Conservation (phyloP, 345 rosid genomes). For the Rhodomyrtus tomentosa region DNA sequence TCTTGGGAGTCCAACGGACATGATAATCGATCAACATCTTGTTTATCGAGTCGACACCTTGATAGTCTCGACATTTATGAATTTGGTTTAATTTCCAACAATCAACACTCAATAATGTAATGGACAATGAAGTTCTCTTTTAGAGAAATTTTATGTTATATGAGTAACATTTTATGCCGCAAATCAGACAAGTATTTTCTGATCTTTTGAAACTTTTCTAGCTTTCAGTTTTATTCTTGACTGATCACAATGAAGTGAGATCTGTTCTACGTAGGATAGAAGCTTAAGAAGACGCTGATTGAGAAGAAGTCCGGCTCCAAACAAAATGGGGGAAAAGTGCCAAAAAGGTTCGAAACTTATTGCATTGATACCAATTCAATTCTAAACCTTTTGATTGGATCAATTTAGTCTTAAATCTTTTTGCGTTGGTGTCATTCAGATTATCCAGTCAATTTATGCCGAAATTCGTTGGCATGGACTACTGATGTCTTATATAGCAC, state of each 20-base stretch:
- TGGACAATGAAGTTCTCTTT: not conserved
- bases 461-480: too few relatives aligned
- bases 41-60: too few relatives aligned
- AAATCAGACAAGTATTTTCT: not conserved
- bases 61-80: too few relatives aligned
- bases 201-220: not conserved
- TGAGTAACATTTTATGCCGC: not conserved
- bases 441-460: too few relatives aligned
- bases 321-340: accelerated
- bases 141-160: not conserved
- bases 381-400: accelerated
- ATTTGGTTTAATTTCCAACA: too few relatives aligned
- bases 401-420: not conserved
- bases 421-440: accelerated
- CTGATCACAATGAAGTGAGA: not conserved
- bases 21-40: too few relatives aligned
- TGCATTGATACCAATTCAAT: accelerated
- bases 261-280: not conserved
- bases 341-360: accelerated
- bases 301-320: not conserved
- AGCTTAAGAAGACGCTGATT: not conserved
- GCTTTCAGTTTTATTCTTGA: not conserved
- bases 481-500: too few relatives aligned
- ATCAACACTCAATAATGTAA: not conserved
- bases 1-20: too few relatives aligned